Conservation (phyloP, 306 rosid species). For the Datisca glomerata region DNA sequence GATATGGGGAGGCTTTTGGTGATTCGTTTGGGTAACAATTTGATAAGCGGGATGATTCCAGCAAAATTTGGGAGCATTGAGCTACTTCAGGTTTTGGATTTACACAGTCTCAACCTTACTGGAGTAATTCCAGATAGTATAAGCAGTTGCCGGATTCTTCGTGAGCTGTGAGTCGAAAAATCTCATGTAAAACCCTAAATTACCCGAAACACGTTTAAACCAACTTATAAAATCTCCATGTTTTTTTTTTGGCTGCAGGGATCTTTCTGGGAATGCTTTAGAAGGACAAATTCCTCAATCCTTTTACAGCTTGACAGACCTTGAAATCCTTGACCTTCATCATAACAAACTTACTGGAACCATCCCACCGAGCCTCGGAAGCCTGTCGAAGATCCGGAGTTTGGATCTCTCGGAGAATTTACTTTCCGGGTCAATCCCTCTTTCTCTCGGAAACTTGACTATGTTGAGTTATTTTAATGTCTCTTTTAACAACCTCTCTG, state of each 20-base stretch:
- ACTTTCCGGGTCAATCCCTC: slow-evolving; percentile 60
- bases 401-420: slow-evolving; percentile 70
- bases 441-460: slow-evolving; percentile 52
- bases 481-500: slow-evolving; percentile 78
- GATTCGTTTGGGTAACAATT: slow-evolving; percentile 67
- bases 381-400: slow-evolving; percentile 40
- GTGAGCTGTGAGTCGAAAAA: slow-evolving; percentile 70
- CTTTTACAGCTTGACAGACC: slow-evolving; percentile 58
- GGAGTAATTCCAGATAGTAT: slow-evolving; percentile 70
- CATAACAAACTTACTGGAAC: slow-evolving; percentile 61
- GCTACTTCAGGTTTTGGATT: slow-evolving; percentile 75
- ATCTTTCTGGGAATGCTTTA: slow-evolving; percentile 67
- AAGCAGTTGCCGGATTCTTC: slow-evolving; percentile 73
- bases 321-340: slow-evolving; percentile 67
- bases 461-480: slow-evolving; percentile 51
- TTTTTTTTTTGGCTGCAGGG: slow-evolving; percentile 48
- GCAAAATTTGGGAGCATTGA: slow-evolving; percentile 48
- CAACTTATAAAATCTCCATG: slow-evolving; percentile 16
- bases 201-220: slow-evolving; percentile 7
- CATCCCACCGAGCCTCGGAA: slow-evolving; percentile 69
- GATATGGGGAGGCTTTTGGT: slow-evolving; percentile 45
- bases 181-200: slow-evolving; percentile 19
- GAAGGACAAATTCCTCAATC: slow-evolving; percentile 64
- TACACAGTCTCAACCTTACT: slow-evolving; percentile 62
- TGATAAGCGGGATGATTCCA: slow-evolving; percentile 57